Percentiles rank a stretch among this genome's conserved stretches.
Evolutionary conservation across 768 basidiomycete genomes (phyloP).

Genomic region (Trametes cinnabarina): DNA sequence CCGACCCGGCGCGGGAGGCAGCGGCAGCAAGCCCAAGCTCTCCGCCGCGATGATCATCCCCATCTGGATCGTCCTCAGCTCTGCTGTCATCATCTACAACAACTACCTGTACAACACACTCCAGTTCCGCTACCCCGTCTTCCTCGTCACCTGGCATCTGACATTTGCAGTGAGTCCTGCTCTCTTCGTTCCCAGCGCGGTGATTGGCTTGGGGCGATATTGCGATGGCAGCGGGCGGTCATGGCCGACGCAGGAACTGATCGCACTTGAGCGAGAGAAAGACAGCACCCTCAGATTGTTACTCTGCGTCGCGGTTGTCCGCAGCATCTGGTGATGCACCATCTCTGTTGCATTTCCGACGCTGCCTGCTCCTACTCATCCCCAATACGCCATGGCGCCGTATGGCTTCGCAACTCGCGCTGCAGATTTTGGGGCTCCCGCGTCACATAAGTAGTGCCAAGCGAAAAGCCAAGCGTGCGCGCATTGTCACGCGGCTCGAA

Average conservation of each 20-base stretch:
- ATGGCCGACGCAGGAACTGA: constrained; percentile 9
- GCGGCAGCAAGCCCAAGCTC: constrained; percentile 41
- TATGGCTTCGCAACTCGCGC: too few relatives aligned
- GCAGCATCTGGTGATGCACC: not conserved
- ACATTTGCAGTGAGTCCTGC: constrained; percentile 53
- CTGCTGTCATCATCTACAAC: constrained; percentile 94
- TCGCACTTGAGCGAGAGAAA: not conserved
- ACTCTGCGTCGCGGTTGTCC: not conserved
- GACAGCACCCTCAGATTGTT: not conserved
- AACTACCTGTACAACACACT: constrained; percentile 83
- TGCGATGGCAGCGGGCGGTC: not conserved
- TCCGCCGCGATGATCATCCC: constrained; percentile 77
- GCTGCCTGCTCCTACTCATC: too few relatives aligned
- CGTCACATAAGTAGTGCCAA: too few relatives aligned
- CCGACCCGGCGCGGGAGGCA: constrained; percentile 18
- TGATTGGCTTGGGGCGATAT: constrained; percentile 1
- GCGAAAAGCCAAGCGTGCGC: too few relatives aligned
- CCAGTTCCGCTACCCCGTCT: constrained; percentile 87
- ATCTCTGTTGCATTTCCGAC: too few relatives aligned
- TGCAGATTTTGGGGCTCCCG: too few relatives aligned
- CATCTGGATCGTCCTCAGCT: constrained; percentile 89
- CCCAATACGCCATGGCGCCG: too few relatives aligned
- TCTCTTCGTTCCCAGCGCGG: not conserved
- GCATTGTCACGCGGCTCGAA: too few relatives aligned
- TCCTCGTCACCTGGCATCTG: constrained; percentile 86